phyloP scores from a whole-genome alignment of 2,329 filamentous ascomycete genomes.

The Simplicillium aogashimaense region DNA sequence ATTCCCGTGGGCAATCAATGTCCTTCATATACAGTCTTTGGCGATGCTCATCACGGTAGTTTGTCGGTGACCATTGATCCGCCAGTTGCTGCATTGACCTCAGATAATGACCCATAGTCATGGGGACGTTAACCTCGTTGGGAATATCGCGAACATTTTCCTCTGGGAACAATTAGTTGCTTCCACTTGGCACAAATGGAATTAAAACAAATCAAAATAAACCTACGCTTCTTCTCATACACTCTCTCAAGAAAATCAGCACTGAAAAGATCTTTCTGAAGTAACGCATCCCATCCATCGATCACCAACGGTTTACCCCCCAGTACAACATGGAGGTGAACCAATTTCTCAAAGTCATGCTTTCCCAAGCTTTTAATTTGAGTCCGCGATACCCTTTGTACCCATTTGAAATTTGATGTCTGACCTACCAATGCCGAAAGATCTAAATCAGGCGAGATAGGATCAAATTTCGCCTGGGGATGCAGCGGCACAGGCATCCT shows the following conservation, averaged over 20 bases:
- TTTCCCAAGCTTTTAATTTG: constrained; percentile 70
- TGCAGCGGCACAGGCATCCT: constrained; percentile 66
- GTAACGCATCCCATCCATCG: constrained; percentile 69
- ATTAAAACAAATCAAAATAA: not conserved
- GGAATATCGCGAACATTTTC: constrained; percentile 79
- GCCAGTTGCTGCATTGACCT: constrained; percentile 77
- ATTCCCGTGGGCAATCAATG: constrained; percentile 85
- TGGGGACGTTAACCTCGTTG: constrained; percentile 61
- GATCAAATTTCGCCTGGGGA: constrained; percentile 83
- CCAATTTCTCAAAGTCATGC: constrained; percentile 75
- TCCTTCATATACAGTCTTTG: constrained; percentile 95
- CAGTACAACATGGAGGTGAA: constrained; percentile 72
- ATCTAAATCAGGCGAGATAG: constrained; percentile 78
- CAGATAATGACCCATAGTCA: constrained; percentile 85
- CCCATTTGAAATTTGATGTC: constrained; percentile 80
- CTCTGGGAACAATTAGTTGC: constrained; percentile 37
- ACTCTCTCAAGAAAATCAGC: constrained; percentile 70
- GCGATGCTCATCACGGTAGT: constrained; percentile 67
- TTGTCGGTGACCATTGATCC: constrained; percentile 67
- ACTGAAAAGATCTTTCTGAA: constrained; percentile 73
- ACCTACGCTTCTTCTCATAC: constrained; percentile 67
- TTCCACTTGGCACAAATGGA: not conserved
- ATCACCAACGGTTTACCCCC: constrained; percentile 84
- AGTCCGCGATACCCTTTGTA: constrained; percentile 65
- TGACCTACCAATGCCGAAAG: constrained; percentile 64